A percentile compares a stretch with the other conserved stretches of the same genome.
These are phyloP conservation scores for Neoascochyta sp. DNA, from an alignment of 2,329 filamentous ascomycete genomes.

Conservation along the genomic window DNA sequence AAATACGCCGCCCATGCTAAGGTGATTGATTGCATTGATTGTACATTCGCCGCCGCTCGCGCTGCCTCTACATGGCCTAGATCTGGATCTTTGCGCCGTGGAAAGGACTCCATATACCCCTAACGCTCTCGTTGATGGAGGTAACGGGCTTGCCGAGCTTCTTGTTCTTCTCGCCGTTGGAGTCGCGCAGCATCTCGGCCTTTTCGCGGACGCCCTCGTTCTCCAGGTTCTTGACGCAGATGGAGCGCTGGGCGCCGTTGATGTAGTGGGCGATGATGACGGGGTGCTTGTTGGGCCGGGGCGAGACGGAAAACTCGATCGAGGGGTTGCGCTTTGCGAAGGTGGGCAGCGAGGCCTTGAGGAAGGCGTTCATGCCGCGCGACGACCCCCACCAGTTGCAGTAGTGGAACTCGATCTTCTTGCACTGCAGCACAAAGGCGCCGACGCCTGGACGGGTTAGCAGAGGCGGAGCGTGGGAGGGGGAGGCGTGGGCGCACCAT, in stretches of 20 bases:
- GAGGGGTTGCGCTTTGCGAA: slow-evolving; percentile 81
- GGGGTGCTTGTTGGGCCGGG: slow-evolving; percentile 84
- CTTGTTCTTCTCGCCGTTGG: slow-evolving; percentile 70
- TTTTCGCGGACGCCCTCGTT: slow-evolving; percentile 78
- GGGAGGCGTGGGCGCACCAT: slow-evolving; percentile 1
- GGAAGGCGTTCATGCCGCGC: slow-evolving; percentile 87
- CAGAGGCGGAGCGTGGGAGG: background rate
- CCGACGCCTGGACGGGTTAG: slow-evolving; percentile 66
- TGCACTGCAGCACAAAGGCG: slow-evolving; percentile 96
- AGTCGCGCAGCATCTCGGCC: slow-evolving; percentile 66
- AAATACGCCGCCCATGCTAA: slow-evolving; percentile 18
- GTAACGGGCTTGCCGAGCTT: slow-evolving; percentile 56
- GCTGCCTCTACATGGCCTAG: slow-evolving; percentile 4
- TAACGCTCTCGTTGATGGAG: slow-evolving; percentile 61
- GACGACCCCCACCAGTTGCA: slow-evolving; percentile 96
- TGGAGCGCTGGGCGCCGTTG: slow-evolving; percentile 78
- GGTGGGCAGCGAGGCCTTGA: slow-evolving; percentile 68
- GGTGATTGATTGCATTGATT: slow-evolving; percentile 8
- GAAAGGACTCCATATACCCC: slow-evolving; percentile 63
- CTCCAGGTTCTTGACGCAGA: slow-evolving; percentile 86
- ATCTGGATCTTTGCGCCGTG: slow-evolving; percentile 50
- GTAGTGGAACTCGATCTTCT: slow-evolving; percentile 91
- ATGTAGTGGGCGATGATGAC: slow-evolving; percentile 87
- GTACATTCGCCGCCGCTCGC: background rate
- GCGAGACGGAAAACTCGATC: slow-evolving; percentile 88